Evolutionary conservation across 768 basidiomycete species (phyloP), one percentile per base, ranked within the genome.

Genomic region (Leccinum subgranulosum): DNA sequence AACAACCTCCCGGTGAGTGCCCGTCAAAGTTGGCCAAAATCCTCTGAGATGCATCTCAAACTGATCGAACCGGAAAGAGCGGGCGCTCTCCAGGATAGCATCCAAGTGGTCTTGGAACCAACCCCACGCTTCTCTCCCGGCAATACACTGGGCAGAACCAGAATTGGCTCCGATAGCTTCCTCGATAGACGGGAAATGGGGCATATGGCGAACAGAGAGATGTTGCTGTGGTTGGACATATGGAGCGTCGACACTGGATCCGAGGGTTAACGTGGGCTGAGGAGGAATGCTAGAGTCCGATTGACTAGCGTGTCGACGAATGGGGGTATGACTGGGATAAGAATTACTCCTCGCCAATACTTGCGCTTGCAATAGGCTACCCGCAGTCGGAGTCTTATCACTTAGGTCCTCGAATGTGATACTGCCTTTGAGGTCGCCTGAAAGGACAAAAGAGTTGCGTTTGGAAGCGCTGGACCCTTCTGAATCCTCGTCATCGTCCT

Each of bases 61-160:
- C 72, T 92, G 89, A 73, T 95, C 93, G 64, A 93, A 90, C 39
- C 91, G 81, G 77, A 87, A 89, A 17, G 82, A 76, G 54, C 89
- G 78, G 45, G 93, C 84, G 64, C 83, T 87, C 63, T 92, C 90
- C 31, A 94, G 75, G 49, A 95, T 79, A 1, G 86, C 77, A 73
- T 95, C 92, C 59, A 94, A 79, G 76, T 96, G 94, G 56, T 92
- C 88, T 71, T 90, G 88, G 79, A 96, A 96, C 87, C 90, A 92
- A 29, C 79, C 81, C 94, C 94, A 96, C 6, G 92, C 89, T 71
- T 92, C 90, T 63, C 89, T 84, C 28, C 90, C 92, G 59, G 87
- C 86, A 21, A 91, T 80, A 54, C 85, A 83, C 64, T 93, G 87
- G 28, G 89, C 78, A 48, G 90, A 83, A n/a, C 86, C 82, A 11